A percentile compares a stretch with the other conserved stretches of the same genome.
Conservation (phyloP, 192 early-diverging fungal genomes). For the Allomyces javanicus region DNA sequence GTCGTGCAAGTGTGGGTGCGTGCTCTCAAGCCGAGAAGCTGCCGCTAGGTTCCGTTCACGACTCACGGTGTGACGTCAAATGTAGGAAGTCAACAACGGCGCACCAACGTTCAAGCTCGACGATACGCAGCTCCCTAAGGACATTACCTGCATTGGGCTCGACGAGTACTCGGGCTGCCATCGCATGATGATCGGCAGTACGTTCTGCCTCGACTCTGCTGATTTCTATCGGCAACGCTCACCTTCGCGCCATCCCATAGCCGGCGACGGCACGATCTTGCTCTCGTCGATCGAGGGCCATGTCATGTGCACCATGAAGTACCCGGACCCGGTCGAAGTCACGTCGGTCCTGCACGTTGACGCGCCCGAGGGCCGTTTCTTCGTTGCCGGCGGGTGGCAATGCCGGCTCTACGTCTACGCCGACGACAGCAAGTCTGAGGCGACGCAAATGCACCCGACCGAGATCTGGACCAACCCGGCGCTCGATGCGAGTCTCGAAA, state of each 20-base stretch:
- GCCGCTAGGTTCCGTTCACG: no score
- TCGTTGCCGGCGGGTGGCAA: background rate
- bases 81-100: conserved; percentile 19
- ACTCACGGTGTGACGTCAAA: no score
- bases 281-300: background rate
- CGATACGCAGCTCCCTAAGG: conserved; percentile 20
- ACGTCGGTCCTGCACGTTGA: conserved; percentile 3
- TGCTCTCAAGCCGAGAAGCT: background rate
- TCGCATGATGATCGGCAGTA: conserved; percentile 27
- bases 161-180: conserved; percentile 13
- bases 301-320: background rate
- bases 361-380: background rate
- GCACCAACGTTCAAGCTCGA: conserved; percentile 23
- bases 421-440: background rate
- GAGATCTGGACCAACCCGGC: background rate
- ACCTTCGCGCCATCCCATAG: background rate
- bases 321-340: background rate
- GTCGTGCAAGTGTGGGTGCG: conserved; percentile 35
- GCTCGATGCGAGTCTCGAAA: background rate
- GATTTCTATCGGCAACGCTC: no score
- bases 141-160: conserved; percentile 30
- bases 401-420: background rate
- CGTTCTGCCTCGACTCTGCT: conserved; percentile 4
- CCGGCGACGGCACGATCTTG: background rate
- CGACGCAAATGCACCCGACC: conserved; percentile 3